These are phyloP conservation scores for Rhodocollybia butyracea DNA, from an alignment of 768 basidiomycete species.

Conservation along the genomic window DNA sequence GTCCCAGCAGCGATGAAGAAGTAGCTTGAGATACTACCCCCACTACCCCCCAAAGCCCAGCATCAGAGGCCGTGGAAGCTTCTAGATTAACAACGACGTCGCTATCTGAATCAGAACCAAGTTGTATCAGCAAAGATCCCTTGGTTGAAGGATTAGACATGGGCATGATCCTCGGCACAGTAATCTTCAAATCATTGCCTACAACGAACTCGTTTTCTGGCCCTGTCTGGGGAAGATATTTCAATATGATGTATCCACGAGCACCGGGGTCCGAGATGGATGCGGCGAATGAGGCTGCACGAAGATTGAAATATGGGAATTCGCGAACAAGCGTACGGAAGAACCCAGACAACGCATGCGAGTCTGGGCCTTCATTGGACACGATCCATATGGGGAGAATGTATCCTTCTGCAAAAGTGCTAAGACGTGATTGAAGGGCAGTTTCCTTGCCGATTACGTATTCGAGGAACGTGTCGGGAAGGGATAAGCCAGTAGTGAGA, in stretches of 20 bases:
- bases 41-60: background rate
- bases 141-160: background rate
- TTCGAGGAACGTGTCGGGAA: no score
- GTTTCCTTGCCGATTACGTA: no score
- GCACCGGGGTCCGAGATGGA: background rate
- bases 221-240: background rate
- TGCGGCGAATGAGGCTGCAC: background rate
- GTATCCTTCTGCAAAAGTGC: no score
- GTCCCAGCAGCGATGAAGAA: no score
- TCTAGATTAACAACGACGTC: background rate
- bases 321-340: background rate
- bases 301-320: background rate
- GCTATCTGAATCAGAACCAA: background rate
- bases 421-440: no score
- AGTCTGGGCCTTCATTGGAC: no score
- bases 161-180: background rate
- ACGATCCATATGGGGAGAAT: no score
- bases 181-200: background rate
- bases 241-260: background rate
- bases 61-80: background rate
- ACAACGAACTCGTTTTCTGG: background rate
- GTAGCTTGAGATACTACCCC: no score
- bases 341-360: background rate
- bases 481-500: no score
- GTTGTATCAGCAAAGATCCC: background rate